Evolutionary conservation across 192 early-diverging fungal genomes (phyloP).

Genomic region (Coemansia biformis): DNA sequence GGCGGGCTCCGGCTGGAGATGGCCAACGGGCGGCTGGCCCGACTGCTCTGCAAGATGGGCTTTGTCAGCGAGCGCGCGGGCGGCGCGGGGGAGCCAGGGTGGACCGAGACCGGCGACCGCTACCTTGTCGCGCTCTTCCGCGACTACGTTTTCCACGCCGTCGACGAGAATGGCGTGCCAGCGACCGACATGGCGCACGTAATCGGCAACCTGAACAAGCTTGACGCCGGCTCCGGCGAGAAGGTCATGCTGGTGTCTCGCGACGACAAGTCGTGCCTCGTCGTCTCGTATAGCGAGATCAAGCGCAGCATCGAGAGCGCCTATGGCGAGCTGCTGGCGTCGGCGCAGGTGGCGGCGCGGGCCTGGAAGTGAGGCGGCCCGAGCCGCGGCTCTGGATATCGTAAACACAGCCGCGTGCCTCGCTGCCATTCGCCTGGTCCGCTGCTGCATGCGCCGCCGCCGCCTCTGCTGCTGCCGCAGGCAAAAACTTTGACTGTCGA

Average conservation of each 20-base stretch:
- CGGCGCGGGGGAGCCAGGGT: conserved; percentile 79
- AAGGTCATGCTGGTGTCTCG: conserved; percentile 91
- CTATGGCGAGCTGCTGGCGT: conserved; percentile 64
- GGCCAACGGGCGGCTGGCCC: conserved; percentile 85
- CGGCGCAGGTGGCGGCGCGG: background rate
- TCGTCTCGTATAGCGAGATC: conserved; percentile 93
- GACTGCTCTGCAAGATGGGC: conserved; percentile 84
- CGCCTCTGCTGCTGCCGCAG: too few species aligned
- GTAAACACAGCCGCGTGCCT: too few species aligned
- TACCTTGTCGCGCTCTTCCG: conserved; percentile 97
- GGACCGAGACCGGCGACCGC: conserved; percentile 97
- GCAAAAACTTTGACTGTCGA: too few species aligned
- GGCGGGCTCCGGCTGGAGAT: conserved; percentile 75
- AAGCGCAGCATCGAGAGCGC: conserved; percentile 86
- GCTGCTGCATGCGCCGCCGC: too few species aligned
- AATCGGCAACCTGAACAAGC: conserved; percentile 89
- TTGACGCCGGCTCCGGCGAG: conserved; percentile 93
- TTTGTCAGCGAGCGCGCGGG: conserved; percentile 90
- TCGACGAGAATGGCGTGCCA: conserved; percentile 75
- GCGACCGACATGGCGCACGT: conserved; percentile 91
- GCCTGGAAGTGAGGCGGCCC: conserved; percentile 1
- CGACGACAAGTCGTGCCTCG: conserved; percentile 94
- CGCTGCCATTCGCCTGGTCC: too few species aligned
- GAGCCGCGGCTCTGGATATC: background rate
- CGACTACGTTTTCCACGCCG: conserved; percentile 97